Percentiles rank a stretch among this genome's conserved stretches.
Evolutionary conservation across 495 filamentous ascomycete species (phyloP).

Genomic region (Hypoxylon fragiforme): DNA sequence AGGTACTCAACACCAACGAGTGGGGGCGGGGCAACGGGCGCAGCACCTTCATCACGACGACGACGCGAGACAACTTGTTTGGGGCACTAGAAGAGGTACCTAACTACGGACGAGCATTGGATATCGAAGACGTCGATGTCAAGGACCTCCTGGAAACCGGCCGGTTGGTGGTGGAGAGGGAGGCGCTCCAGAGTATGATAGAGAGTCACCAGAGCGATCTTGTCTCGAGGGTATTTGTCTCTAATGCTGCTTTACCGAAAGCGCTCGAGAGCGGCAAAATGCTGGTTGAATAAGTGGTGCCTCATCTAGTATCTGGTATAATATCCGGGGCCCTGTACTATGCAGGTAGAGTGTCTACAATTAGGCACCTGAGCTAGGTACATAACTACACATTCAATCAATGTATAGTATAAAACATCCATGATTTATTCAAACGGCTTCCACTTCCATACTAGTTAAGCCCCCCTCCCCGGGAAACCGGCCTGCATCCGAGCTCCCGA

Average conservation of each 20-base stretch:
- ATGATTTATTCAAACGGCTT: too few species aligned
- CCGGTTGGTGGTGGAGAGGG: slow-evolving; percentile 82
- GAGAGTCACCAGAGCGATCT: slow-evolving; percentile 77
- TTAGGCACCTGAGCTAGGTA: too few species aligned
- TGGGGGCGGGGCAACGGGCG: slow-evolving; percentile 72
- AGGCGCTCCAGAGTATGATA: slow-evolving; percentile 76
- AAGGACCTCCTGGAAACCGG: slow-evolving; percentile 88
- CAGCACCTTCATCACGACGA: slow-evolving; percentile 75
- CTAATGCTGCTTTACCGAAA: slow-evolving; percentile 9
- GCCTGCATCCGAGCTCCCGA: too few species aligned
- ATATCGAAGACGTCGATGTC: slow-evolving; percentile 79
- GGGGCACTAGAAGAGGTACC: slow-evolving; percentile 61
- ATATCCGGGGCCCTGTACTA: neutral
- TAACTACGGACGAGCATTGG: slow-evolving; percentile 68
- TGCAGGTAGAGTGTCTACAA: too few species aligned
- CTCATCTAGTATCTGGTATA: neutral
- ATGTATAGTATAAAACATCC: too few species aligned
- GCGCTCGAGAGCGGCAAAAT: slow-evolving; percentile 20
- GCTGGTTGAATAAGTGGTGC: slow-evolving; percentile 28
- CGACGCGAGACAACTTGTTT: slow-evolving; percentile 56
- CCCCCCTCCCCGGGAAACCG: too few species aligned
- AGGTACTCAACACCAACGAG: slow-evolving; percentile 69
- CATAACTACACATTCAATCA: too few species aligned
- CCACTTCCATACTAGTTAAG: too few species aligned
- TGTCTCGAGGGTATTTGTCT: slow-evolving; percentile 41